Base-by-base conservation (phyloP, 2,329 filamentous ascomycete species). In the Colletotrichum lentis region DNA sequence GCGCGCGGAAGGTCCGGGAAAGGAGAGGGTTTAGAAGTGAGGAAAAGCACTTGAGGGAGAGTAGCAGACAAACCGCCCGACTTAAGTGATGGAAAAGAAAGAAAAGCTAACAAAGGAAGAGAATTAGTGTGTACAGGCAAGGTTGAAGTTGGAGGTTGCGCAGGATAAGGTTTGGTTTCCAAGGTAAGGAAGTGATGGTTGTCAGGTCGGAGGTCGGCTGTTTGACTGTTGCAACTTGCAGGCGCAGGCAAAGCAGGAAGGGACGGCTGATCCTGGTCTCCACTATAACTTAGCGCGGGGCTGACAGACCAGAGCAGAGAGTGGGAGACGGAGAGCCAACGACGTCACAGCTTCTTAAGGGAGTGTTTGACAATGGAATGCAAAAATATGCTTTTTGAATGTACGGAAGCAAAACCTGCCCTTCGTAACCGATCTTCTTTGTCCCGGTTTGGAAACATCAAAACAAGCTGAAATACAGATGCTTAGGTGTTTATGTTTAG, bases 281-380 rank as follows among this genome's bases (percentile, higher is more conserved):
- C 64, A 68, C 65, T 68, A 55, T 68, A 55, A 24, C 57, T 60
- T 60, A 69, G 63, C 63, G 63, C 64, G 67, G 67, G 63, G 67
- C 63, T 67, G 63, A 35, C 31, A 35, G 31, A 35, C 31, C 4
- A 66, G 65, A 69, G 27, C 62, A 68, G 62, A 66, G 60, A 67
- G 43, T 55, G 2, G 31, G 31, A 35, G 31, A 35, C 31, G 10
- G 31, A 10, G 31, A 35, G 31, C 31, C 31, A 35, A 35, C 63
- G 65, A 68, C 62, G 62, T 68, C 65, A 68, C 65, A 43, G 49
- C 43, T 57, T 60, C 20, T 27, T 43, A n/a, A 11, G 37, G 16
- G 46, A 18, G 44, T 64, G 20, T 52, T 41, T 43, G 50, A 43
- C 20, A 37, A 37, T 11, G 16, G 16, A 24, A 22, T 47, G 41